These are phyloP conservation scores for Arthroderma sp. DNA, from an alignment of 2,329 filamentous ascomycete genomes.

Conservation along the genomic window DNA sequence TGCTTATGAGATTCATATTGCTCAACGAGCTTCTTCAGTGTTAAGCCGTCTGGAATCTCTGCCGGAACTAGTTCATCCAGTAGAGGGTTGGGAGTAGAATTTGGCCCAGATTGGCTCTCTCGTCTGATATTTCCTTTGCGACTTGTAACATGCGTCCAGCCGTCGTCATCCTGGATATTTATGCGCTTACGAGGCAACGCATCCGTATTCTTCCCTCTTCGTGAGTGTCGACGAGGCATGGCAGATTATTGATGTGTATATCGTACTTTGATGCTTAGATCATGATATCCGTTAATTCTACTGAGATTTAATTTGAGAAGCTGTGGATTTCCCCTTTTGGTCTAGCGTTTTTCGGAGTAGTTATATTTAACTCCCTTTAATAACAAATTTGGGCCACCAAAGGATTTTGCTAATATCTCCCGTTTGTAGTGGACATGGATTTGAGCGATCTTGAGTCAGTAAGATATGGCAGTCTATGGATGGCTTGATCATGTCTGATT, in stretches of 20 bases:
- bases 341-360: too few species aligned
- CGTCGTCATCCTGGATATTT: constrained; percentile 27
- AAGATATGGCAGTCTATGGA: too few species aligned
- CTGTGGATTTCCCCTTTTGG: not conserved
- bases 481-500: too few species aligned
- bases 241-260: not conserved
- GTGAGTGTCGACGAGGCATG: not conserved
- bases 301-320: too few species aligned
- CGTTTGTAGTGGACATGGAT: too few species aligned
- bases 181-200: constrained; percentile 17
- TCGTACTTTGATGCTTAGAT: too few species aligned
- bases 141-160: constrained; percentile 36
- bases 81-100: not conserved
- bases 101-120: not conserved
- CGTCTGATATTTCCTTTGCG: constrained; percentile 9
- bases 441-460: too few species aligned
- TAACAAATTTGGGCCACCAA: too few species aligned
- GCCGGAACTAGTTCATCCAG: constrained; percentile 23
- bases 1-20: constrained; percentile 23
- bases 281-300: too few species aligned
- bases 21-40: constrained; percentile 21
- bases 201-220: not conserved
- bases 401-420: too few species aligned
- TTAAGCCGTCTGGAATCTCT: constrained; percentile 26
- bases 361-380: too few species aligned